Evolutionary conservation across 1,139 yeast species (phyloP), one percentile per base, ranked within the genome.

Genomic region (Diutina pseudorugosa): DNA sequence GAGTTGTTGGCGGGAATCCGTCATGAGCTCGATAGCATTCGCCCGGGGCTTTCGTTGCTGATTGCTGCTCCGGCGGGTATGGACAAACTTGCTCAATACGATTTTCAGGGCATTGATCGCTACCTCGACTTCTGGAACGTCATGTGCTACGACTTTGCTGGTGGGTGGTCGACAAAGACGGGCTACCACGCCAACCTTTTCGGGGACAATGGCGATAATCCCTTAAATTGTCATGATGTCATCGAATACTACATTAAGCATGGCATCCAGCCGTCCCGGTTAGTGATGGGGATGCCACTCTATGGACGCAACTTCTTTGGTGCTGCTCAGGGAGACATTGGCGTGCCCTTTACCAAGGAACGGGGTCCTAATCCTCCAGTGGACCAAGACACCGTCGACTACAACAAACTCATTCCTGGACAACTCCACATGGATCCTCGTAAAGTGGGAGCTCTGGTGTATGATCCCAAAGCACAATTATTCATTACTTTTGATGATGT

Each of bases 101-200:
- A 49, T 7, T 11, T 49, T 23, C n/a, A n/a, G 4, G 75, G 72
- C 14, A 75, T 91, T 77, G 84, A 85, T 58, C 65, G 64, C 40
- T 75, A 75, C 58, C 62, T 93, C 41, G 69, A 80, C 30, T 79
- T 79, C 58, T 90, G 93, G 86, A 91, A 91, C 63, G 65, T 93
- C 56, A 91, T 93, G 98, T 80, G 94, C 47, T 93, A 93, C 64
- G 98, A 93, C 64, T 86, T 80, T 60, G 71, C 82, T 3, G 98
- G 97, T 0, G 72, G 77, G 1, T 90, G 96, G 96, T 80, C 91
- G 1, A 58, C 65, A 0, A 60, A 55, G 6, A 76, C 85, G 0
- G 84, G 78, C 1, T 83, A 77, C 61, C 96, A 88, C 57, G 80
- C 94, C 8, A 89, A 89, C 58, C 68, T 91, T 51, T 84, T 72